Evolutionary conservation across 768 basidiomycete species (phyloP), one percentile per base, ranked within the genome.

Genomic region (Mycena crocata): DNA sequence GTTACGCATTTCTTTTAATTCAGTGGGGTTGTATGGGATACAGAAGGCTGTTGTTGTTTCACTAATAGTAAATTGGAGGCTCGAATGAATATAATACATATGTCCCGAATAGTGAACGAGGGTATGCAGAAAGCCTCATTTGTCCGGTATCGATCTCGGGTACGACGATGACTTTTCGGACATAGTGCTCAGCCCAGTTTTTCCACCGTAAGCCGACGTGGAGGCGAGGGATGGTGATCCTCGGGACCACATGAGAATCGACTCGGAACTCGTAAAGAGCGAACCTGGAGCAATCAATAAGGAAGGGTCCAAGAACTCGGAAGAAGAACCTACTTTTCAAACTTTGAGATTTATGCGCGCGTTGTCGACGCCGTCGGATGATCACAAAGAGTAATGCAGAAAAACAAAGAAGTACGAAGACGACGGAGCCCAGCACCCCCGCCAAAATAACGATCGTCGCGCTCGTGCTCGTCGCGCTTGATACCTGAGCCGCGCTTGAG

Each of bases 391-490:
- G 35, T n/a, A 68, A 49, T 32, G 49, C 49, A 30, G 60, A 9
- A 21, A 67, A 23, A 31, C 69, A 49, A 3, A 72, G 19, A 3
- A 76, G 56, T 14, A 79, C 14, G 54, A 73, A 66, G 17, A 76
- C 35, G 10, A 76, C 24, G 10, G 70, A 59, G 7, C 77, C 78
- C 6, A 81, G 71, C 0, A 76, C 66, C 12, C 67, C 78, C 28
- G 74, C 74, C 23, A 80, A 56, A 46, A 77, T 54, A 32, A 69
- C 72, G 28, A 77, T 60, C 28, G 75, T 72, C 37, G 67, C 66
- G n/a, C n/a, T n/a, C n/a, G n/a, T n/a, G n/a, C n/a, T 60, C 28
- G 75, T 72, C 37, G 67, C 66, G 26, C 61, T 21, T 23, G 52
- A 37, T 45, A 37, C 8, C 55, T 31, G 31, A 34, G 28, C 28